A percentile compares a stretch with the other conserved stretches of the same genome.
Conservation (phyloP, 2,329 filamentous ascomycete genomes). For the Ascochyta koolunga region DNA sequence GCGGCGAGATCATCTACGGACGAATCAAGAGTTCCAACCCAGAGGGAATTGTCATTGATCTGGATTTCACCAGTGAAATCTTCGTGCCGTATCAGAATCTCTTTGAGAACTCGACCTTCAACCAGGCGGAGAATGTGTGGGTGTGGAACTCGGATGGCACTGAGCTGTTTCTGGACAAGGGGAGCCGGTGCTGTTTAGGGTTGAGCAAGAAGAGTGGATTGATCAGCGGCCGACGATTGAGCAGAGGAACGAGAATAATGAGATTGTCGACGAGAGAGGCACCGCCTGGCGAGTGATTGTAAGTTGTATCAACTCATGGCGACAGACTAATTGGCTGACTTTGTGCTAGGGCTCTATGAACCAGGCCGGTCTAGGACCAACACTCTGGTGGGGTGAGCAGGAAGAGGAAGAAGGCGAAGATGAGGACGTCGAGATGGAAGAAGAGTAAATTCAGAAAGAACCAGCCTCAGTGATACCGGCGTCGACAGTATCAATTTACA, state of each 20-base stretch:
- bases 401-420: conserved; percentile 38
- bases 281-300: conserved; percentile 72
- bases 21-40: conserved; percentile 75
- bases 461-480: conserved; percentile 5
- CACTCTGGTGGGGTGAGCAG: conserved; percentile 53
- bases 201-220: conserved; percentile 88
- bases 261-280: conserved; percentile 65
- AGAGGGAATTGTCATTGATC: conserved; percentile 76
- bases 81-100: conserved; percentile 65
- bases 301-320: conserved; percentile 17
- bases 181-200: conserved; percentile 84
- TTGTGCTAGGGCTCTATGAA: conserved; percentile 53
- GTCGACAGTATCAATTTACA: not conserved
- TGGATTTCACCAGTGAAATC: conserved; percentile 95
- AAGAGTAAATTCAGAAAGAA: conserved; percentile 20
- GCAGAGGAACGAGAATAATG: conserved; percentile 68
- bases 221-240: conserved; percentile 85
- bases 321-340: conserved; percentile 12
- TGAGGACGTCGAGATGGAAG: conserved; percentile 37
- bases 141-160: conserved; percentile 78
- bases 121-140: conserved; percentile 79
- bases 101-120: conserved; percentile 63
- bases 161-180: conserved; percentile 84
- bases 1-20: conserved; percentile 87
- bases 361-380: conserved; percentile 55